These are phyloP conservation scores for Mycena vulgaris DNA, from an alignment of 768 basidiomycete genomes.

Conservation along the genomic window DNA sequence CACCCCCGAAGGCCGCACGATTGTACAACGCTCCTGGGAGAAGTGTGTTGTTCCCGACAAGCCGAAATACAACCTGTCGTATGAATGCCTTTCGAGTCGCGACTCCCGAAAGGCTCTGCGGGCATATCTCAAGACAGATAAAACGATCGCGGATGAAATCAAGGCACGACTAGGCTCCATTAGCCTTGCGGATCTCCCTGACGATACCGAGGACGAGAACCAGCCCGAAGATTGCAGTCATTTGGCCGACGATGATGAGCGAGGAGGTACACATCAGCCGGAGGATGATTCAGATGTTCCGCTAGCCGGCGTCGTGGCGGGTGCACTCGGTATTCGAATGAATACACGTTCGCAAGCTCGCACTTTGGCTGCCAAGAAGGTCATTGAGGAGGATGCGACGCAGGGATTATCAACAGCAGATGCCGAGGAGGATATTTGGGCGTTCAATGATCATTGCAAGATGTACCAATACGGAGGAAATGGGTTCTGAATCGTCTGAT, in stretches of 20 bases:
- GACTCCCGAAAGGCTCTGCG: background rate
- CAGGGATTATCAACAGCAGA: background rate
- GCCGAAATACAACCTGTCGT: constrained; percentile 8
- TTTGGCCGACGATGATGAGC: background rate
- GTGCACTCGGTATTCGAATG: background rate
- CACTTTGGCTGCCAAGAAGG: background rate
- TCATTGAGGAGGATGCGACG: background rate
- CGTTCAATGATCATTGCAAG: constrained; percentile 1
- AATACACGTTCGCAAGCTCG: background rate
- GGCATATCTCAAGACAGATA: background rate
- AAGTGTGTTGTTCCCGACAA: constrained; percentile 2
- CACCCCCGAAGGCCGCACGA: constrained; percentile 10
- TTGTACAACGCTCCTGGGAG: constrained; percentile 26
- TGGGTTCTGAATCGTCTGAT: too few species aligned
- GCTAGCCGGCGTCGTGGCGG: background rate
- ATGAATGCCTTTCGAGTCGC: background rate
- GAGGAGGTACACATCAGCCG: too few species aligned
- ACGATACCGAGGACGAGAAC: background rate
- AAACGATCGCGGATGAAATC: background rate
- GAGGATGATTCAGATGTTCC: constrained; percentile 4
- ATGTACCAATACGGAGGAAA: background rate
- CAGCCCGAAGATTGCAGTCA: background rate
- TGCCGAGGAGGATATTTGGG: constrained; percentile 5
- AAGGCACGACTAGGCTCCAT: background rate
- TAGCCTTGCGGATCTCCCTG: background rate